Base-by-base conservation (phyloP, 2,329 filamentous ascomycete species). In the Alternaria angustiovoidea region DNA sequence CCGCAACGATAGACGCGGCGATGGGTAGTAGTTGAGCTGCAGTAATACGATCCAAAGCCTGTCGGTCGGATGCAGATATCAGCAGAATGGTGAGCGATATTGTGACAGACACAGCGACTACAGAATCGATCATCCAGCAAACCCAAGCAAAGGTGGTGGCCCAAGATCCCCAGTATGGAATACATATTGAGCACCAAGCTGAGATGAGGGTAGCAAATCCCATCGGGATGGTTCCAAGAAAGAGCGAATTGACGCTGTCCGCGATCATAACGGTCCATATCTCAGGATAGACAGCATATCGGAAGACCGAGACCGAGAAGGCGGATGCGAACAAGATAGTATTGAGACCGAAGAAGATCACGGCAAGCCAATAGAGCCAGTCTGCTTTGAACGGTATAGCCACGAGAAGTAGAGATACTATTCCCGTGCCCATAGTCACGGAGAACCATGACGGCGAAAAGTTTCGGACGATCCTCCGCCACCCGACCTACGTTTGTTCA, bases 191-290 rank as follows among this genome's bases (percentile, higher is more conserved):
- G 12, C 88, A 81, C 73, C 87, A 85, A 83, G 89, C 88, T 62
- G 88, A 87, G 61, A 91, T 85, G 43, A 91, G 86, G 2, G 89
- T 91, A 0, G 88, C 86, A 59, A 91, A 84, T 0, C 84, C 88
- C 87, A 91, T 91, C 0, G 89, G 89, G 32, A 90, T 84, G 0
- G 87, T 89, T 0, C 79, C 89, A 4, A 92, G 78, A 65, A 92
- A 92, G 54, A 92, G 81, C 1, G 86, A 88, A 69, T 92, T 88
- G 1, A 84, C 84, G 0, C 88, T 88, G 51, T 92, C 87, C 2
- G 81, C 78, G 36, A 92, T 84, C 89, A 92, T 90, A 16, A 84
- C 86, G 0, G 59, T 63, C 70, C 88, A 92, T 30, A 91, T 87
- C 59, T 85, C 82, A 0, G 89, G 89, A 68, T 90, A 92, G 1